phyloP scores from a whole-genome alignment of 306 rosid genomes.

The Acmispon strigosus region DNA sequence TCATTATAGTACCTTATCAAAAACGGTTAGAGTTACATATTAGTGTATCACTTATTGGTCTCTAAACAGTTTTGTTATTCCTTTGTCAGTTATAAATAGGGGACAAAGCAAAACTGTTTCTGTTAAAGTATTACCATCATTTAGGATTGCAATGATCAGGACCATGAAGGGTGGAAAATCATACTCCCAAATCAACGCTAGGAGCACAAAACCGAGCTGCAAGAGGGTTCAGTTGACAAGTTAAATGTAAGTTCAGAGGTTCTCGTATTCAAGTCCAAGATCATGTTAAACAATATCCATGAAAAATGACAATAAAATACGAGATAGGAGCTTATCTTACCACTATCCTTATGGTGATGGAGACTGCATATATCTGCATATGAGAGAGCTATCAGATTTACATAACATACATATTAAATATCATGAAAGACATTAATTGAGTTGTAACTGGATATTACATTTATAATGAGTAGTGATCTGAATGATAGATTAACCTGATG shows the following conservation, averaged over 20 bases:
- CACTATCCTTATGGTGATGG: slow-evolving; percentile 87
- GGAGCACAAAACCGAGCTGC: slow-evolving; percentile 88
- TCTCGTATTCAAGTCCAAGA: not conserved
- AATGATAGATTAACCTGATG: not conserved
- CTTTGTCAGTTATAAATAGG: not conserved
- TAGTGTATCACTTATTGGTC: not conserved
- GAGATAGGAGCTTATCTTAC: slow-evolving; percentile 33
- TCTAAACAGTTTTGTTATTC: not conserved
- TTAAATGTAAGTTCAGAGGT: slow-evolving; percentile 14
- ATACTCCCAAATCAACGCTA: slow-evolving; percentile 84
- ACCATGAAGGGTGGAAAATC: slow-evolving; percentile 97
- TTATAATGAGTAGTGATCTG: slow-evolving; percentile 1
- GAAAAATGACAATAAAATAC: slow-evolving; percentile 10
- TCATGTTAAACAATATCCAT: not conserved
- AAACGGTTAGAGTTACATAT: not conserved
- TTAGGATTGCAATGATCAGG: slow-evolving; percentile 75
- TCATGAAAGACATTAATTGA: not conserved
- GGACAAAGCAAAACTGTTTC: not conserved
- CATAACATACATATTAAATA: slow-evolving; percentile 1
- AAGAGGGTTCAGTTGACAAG: slow-evolving; percentile 16
- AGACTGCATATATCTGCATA: slow-evolving; percentile 80
- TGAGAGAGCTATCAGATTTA: slow-evolving; percentile 10
- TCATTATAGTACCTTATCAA: slow-evolving; percentile 72
- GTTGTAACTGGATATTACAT: not conserved
- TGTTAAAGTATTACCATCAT: slow-evolving; percentile 53